A percentile compares a stretch with the other conserved stretches of the same genome.
Evolutionary conservation across 257 asterid species (phyloP).

Genomic region (Solanum microdontum): DNA sequence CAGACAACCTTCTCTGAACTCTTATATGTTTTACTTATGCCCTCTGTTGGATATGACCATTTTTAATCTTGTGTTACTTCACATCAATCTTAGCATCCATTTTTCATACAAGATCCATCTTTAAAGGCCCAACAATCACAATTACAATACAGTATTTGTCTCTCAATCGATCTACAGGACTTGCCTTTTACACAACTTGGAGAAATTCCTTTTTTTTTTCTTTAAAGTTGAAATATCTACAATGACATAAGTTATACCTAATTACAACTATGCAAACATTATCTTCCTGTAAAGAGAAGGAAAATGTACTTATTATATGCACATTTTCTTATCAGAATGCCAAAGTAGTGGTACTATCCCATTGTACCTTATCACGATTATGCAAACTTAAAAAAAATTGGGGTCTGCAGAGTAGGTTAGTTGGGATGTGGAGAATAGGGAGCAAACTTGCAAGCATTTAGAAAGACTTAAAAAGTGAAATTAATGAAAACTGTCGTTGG

Average conservation of each 20-base stretch:
- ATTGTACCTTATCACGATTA: neutral
- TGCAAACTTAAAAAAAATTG: neutral
- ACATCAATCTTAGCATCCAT: neutral
- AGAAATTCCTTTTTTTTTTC: neutral
- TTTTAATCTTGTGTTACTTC: neutral
- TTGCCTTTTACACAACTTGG: neutral
- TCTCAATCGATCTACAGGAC: neutral
- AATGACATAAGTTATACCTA: neutral
- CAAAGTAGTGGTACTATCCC: neutral
- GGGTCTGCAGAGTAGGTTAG: neutral
- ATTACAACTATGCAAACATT: neutral
- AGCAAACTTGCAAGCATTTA: neutral
- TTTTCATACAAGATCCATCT: neutral
- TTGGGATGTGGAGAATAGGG: neutral
- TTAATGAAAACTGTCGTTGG: neutral
- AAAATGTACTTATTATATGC: neutral
- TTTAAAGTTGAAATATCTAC: neutral
- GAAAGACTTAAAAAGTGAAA: neutral
- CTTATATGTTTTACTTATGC: no score
- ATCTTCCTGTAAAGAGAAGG: neutral
- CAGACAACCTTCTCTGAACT: neutral
- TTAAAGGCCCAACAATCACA: neutral
- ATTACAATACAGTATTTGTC: neutral
- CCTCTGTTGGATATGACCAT: neutral
- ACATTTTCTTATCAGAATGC: neutral